These are phyloP conservation scores for Cyclaneusma minus DNA, from an alignment of 2,329 filamentous ascomycete species.

Conservation along the genomic window DNA sequence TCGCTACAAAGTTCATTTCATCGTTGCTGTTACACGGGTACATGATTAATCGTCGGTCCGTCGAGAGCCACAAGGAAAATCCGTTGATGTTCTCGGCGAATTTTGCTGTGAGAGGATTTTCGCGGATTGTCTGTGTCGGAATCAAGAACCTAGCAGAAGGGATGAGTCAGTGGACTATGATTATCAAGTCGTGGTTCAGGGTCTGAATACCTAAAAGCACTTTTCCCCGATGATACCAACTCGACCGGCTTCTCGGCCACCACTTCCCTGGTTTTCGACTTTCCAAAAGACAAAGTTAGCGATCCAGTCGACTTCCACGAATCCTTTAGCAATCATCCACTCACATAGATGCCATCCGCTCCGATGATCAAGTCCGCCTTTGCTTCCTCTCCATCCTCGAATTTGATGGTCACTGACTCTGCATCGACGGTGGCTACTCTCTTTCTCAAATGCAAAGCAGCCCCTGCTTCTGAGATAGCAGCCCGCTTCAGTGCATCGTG, in stretches of 20 bases:
- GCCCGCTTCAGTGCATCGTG: slow-evolving; percentile 33
- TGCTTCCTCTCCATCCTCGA: slow-evolving; percentile 27
- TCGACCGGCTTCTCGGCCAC: slow-evolving; percentile 15
- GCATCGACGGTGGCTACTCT: slow-evolving; percentile 28
- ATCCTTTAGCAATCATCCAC: slow-evolving; percentile 20
- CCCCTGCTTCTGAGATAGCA: slow-evolving; percentile 24
- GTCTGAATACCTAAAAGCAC: slow-evolving; percentile 38
- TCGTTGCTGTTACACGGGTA: slow-evolving; percentile 30
- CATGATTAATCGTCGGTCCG: slow-evolving; percentile 27
- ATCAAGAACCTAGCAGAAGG: slow-evolving; percentile 15
- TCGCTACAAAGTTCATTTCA: slow-evolving; percentile 31
- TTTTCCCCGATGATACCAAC: slow-evolving; percentile 33
- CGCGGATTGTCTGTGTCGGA: slow-evolving; percentile 9
- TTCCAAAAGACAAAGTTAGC: not conserved
- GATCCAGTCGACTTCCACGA: slow-evolving; percentile 9
- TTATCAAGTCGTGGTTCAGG: slow-evolving; percentile 26
- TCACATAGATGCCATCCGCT: slow-evolving; percentile 36
- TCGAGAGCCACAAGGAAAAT: slow-evolving; percentile 24
- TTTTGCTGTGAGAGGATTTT: slow-evolving; percentile 20
- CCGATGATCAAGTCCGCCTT: slow-evolving; percentile 34
- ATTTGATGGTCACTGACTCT: slow-evolving; percentile 22
- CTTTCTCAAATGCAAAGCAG: slow-evolving; percentile 24
- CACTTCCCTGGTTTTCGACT: slow-evolving; percentile 13
- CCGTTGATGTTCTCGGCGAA: slow-evolving; percentile 17
- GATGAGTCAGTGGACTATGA: slow-evolving; percentile 22